phyloP scores from a whole-genome alignment of 345 rosid species.

The Orychophragmus violaceus region DNA sequence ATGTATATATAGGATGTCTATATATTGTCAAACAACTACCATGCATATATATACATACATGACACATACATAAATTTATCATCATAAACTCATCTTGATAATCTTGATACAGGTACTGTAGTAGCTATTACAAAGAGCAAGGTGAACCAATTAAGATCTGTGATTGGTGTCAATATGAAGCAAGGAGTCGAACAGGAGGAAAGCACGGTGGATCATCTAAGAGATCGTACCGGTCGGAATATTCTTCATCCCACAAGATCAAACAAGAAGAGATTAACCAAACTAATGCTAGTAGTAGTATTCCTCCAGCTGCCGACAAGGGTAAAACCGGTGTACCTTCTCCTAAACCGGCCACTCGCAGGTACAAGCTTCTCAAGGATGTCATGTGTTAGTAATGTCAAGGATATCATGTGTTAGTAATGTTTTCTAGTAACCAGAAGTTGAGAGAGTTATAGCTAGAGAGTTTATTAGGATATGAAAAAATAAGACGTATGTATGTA shows the following conservation, averaged over 20 bases:
- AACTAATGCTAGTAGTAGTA: conserved; percentile 11
- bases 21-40: conserved; percentile 6
- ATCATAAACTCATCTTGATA: conserved; percentile 8
- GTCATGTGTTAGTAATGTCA: conserved; percentile 69
- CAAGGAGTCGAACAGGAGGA: conserved; percentile 30
- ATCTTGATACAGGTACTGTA: conserved; percentile 60
- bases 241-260: conserved; percentile 52
- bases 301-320: conserved; percentile 35
- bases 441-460: neutral
- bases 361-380: conserved; percentile 99
- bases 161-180: conserved; percentile 90
- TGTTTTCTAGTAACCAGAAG: too few species aligned
- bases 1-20: neutral
- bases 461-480: neutral
- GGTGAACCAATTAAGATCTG: conserved; percentile 61
- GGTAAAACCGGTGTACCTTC: conserved; percentile 61
- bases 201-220: conserved; percentile 34
- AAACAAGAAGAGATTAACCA: conserved; percentile 42
- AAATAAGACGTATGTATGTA: conserved; percentile 18
- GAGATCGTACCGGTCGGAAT: conserved; percentile 51
- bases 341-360: conserved; percentile 72
- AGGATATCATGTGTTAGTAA: too few species aligned
- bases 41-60: neutral
- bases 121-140: conserved; percentile 73
- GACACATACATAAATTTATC: too few species aligned